A percentile compares a stretch with the other conserved stretches of the same genome.
phyloP scores from a whole-genome alignment of 768 basidiomycete genomes.

The Dentipellis sp. region DNA sequence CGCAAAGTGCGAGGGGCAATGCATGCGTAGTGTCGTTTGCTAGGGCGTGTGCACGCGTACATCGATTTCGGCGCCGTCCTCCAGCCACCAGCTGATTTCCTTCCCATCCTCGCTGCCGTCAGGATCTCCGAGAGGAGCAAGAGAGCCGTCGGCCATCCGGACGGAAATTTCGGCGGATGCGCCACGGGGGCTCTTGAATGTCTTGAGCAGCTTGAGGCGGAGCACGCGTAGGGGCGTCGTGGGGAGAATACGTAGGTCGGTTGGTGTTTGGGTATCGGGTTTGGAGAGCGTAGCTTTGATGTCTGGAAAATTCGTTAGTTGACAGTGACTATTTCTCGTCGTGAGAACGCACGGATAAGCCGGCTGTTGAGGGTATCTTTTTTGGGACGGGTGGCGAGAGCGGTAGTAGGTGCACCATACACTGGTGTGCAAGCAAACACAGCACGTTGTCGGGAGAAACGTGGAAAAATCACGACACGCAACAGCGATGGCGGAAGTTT shows the following conservation, averaged over 20 bases:
- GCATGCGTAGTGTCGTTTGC: not conserved
- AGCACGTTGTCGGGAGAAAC: not conserved
- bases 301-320: slow-evolving; percentile 2
- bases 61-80: slow-evolving; percentile 34
- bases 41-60: not conserved
- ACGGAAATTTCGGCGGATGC: slow-evolving; percentile 41
- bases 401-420: slow-evolving; percentile 40
- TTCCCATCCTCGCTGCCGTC: slow-evolving; percentile 30
- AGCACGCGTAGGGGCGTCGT: slow-evolving; percentile 61
- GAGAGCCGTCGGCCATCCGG: slow-evolving; percentile 37
- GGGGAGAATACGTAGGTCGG: slow-evolving; percentile 47
- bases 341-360: slow-evolving; percentile 42
- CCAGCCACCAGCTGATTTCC: slow-evolving; percentile 63
- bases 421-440: slow-evolving; percentile 28
- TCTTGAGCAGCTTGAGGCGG: slow-evolving; percentile 44
- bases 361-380: slow-evolving; percentile 46
- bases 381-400: slow-evolving; percentile 17
- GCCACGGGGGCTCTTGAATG: slow-evolving; percentile 22
- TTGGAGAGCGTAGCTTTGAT: slow-evolving; percentile 9
- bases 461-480: too few species aligned
- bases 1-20: too few species aligned
- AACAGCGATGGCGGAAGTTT: too few species aligned
- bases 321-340: not conserved
- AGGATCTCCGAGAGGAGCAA: slow-evolving; percentile 30
- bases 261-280: slow-evolving; percentile 9